Base-by-base conservation (phyloP, 75 land plant species). In the Gnetum montanum region DNA sequence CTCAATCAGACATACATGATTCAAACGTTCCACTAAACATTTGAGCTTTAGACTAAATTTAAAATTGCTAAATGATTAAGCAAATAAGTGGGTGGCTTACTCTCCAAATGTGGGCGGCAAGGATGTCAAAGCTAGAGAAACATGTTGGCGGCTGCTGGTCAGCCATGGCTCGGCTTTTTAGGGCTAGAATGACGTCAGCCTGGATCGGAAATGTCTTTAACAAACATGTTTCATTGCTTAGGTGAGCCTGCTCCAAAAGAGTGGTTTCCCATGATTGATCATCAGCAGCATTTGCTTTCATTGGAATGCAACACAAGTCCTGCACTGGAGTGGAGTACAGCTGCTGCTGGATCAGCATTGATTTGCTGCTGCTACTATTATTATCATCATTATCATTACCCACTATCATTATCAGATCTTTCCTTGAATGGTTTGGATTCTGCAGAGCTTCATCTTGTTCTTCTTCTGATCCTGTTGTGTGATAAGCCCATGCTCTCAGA, bases 71-170 rank as follows among this genome's bases (percentile, higher is more conserved):
- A 15, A 18, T 18, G n/a, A 41, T 15, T 41, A 15, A 15, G 23
- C 23, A 23, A 19, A 49, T 49, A 49, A 23, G 12, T 28, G 29
- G 1, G 34, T 4, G 11, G 6, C 54, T 28, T 52, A 52, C 54
- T 18, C 34, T 52, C 54, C 54, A 52, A 20, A 52, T 6, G n/a
- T 31, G 30, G n/a, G 54, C 54, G 0, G 54, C 54, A 0, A 52
- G 54, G 0, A 52, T 31, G 10, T 52, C 54, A 13, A 52, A 52
- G 10, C 31, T 52, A 52, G 54, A 52, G 31, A 15, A 30, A 46
- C 23, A 20, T 52, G 16, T 18, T 5, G 31, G 11, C 19, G 11
- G 30, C n/a, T 27, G 19, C 18, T 4, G 12, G 34, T 18, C 29
- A 8, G n/a, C 34, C 5, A 26, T 13, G 13, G 8, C 31, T 20